Conservation (phyloP, 208 protist genomes). For the Phytomonas francai region DNA sequence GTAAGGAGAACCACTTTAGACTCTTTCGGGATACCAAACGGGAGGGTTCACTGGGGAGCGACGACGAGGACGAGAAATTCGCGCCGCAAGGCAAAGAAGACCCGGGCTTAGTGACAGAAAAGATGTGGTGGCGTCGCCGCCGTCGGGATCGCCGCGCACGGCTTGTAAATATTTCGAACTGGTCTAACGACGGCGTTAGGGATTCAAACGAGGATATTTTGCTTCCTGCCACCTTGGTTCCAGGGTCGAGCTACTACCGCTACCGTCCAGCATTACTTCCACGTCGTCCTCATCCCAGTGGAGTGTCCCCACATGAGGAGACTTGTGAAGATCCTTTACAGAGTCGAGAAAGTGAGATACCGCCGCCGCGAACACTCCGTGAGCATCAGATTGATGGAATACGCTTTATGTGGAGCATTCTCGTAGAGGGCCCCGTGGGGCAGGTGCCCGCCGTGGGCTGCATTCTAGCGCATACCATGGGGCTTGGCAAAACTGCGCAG, state of each 20-base stretch:
- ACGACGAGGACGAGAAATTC: neutral
- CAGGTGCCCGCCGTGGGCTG: constrained; percentile 69
- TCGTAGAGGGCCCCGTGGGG: constrained; percentile 64
- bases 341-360: too few species aligned
- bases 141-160: constrained; percentile 34
- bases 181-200: constrained; percentile 17
- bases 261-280: too few species aligned
- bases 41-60: constrained; percentile 6
- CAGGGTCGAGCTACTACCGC: constrained; percentile 10
- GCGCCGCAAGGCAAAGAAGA: neutral
- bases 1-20: constrained; percentile 20
- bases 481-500: constrained; percentile 84
- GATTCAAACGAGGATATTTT: constrained; percentile 36
- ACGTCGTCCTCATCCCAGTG: too few species aligned
- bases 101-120: neutral
- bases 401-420: constrained; percentile 74
- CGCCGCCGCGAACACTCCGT: constrained; percentile 22
- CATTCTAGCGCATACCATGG: constrained; percentile 86
- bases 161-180: constrained; percentile 42
- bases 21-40: constrained; percentile 19
- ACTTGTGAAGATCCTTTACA: too few species aligned
- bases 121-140: neutral
- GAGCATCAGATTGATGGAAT: constrained; percentile 77
- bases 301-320: too few species aligned
- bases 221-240: constrained; percentile 48